phyloP scores from a whole-genome alignment of 306 rosid species.

The Prunus davidiana region DNA sequence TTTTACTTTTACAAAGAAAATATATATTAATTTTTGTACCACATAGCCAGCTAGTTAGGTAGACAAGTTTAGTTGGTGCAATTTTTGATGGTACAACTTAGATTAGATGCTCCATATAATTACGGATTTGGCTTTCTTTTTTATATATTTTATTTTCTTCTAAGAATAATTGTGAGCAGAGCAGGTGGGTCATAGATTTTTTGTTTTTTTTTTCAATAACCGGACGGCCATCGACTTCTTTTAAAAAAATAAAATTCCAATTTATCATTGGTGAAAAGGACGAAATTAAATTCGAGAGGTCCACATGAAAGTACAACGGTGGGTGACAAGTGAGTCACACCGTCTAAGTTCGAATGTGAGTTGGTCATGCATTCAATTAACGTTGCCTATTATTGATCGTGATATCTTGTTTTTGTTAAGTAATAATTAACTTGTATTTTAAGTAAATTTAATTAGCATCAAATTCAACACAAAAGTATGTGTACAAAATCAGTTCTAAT shows the following conservation, averaged over 20 bases:
- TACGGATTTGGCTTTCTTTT: not conserved
- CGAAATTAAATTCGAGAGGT: not conserved
- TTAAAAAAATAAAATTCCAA: not conserved
- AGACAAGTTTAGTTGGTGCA: not conserved
- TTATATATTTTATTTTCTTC: not conserved
- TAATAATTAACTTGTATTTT: not conserved
- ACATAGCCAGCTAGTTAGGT: not conserved
- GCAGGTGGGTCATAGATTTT: not conserved
- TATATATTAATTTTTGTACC: no score
- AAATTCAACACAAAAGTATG: not conserved
- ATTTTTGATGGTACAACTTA: not conserved
- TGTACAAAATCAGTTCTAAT: not conserved
- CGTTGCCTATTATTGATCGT: not conserved
- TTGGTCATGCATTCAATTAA: not conserved
- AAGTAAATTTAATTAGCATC: not conserved
- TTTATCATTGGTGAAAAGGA: not conserved
- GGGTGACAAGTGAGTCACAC: not conserved
- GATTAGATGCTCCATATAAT: not conserved
- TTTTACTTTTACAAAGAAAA: not conserved
- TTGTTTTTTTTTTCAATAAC: not conserved
- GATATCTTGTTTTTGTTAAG: not conserved
- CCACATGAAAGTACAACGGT: not conserved
- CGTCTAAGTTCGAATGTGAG: not conserved
- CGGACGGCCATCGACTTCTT: not conserved
- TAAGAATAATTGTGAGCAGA: not conserved